A percentile compares a stretch with the other conserved stretches of the same genome.
Conservation (phyloP, 2,329 filamentous ascomycete species). For the Fusarium sp. region DNA sequence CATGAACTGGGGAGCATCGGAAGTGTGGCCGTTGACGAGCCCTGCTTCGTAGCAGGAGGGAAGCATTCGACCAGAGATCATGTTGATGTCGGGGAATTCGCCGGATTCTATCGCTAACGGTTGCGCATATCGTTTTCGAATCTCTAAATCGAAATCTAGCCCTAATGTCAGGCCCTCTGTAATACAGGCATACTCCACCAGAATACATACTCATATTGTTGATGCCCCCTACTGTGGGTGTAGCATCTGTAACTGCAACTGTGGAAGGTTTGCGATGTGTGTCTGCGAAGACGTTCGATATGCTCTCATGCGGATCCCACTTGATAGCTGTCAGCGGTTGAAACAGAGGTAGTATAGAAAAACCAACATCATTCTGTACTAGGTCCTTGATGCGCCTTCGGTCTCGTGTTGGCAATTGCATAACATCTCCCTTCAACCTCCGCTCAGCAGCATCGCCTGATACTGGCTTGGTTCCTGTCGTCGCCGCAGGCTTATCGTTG, state of each 20-base stretch:
- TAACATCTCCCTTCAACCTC: slow-evolving; percentile 74
- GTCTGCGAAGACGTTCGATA: slow-evolving; percentile 65
- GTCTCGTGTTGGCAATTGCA: slow-evolving; percentile 75
- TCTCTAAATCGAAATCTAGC: slow-evolving; percentile 73
- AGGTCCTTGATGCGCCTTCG: slow-evolving; percentile 75
- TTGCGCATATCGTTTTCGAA: slow-evolving; percentile 72
- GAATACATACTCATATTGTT: slow-evolving; percentile 79
- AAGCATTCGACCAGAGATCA: slow-evolving; percentile 73
- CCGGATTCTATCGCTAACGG: slow-evolving; percentile 74
- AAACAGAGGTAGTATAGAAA: background rate
- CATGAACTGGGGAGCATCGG: slow-evolving; percentile 72
- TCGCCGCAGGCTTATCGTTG: slow-evolving; percentile 72
- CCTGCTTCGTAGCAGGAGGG: slow-evolving; percentile 76
- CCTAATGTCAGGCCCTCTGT: slow-evolving; percentile 32
- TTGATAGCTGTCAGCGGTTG: slow-evolving; percentile 46
- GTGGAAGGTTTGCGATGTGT: slow-evolving; percentile 59
- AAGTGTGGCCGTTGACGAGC: slow-evolving; percentile 66
- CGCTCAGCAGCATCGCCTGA: slow-evolving; percentile 74
- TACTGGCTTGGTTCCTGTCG: slow-evolving; percentile 68
- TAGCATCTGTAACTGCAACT: slow-evolving; percentile 66
- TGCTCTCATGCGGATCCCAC: slow-evolving; percentile 66
- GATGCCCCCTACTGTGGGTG: slow-evolving; percentile 77
- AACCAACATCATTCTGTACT: slow-evolving; percentile 68
- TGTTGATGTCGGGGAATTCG: slow-evolving; percentile 74
- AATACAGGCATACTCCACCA: background rate